Evolutionary conservation across 805 yeast genomes (phyloP).

Genomic region (Vanderwaltozyma verrucispora): DNA sequence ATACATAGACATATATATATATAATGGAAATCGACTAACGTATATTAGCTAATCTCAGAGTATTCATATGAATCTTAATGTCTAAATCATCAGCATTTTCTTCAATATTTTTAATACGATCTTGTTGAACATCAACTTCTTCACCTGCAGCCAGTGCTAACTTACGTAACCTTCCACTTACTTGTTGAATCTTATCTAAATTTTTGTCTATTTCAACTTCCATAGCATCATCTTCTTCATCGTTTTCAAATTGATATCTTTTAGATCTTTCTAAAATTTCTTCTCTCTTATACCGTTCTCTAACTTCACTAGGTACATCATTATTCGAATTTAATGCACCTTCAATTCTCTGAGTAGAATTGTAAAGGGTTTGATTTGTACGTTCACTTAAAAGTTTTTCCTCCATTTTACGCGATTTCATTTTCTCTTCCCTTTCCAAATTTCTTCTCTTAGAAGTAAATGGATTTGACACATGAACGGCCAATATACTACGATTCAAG

Average conservation of each 20-base stretch:
- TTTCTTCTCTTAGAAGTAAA: constrained; percentile 71
- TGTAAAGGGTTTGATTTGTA: constrained; percentile 46
- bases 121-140: constrained; percentile 72
- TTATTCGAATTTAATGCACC: constrained; percentile 38
- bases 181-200: constrained; percentile 61
- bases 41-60: constrained; percentile 53
- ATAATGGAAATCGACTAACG: constrained; percentile 9
- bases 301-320: constrained; percentile 14
- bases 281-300: constrained; percentile 29
- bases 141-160: constrained; percentile 63
- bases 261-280: constrained; percentile 40
- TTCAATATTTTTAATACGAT: constrained; percentile 60
- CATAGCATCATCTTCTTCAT: constrained; percentile 84
- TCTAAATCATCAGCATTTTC: constrained; percentile 78
- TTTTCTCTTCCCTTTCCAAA: constrained; percentile 58
- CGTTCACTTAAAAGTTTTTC: constrained; percentile 53
- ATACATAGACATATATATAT: not conserved
- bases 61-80: constrained; percentile 67
- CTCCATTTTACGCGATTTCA: constrained; percentile 48
- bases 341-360: constrained; percentile 57
- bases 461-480: constrained; percentile 76
- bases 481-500: constrained; percentile 69
- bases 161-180: constrained; percentile 57
- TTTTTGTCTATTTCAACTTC: constrained; percentile 79
- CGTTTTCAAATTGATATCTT: constrained; percentile 74